Base-by-base conservation (phyloP, 2,329 filamentous ascomycete genomes). In the Huntiella omanensis region DNA sequence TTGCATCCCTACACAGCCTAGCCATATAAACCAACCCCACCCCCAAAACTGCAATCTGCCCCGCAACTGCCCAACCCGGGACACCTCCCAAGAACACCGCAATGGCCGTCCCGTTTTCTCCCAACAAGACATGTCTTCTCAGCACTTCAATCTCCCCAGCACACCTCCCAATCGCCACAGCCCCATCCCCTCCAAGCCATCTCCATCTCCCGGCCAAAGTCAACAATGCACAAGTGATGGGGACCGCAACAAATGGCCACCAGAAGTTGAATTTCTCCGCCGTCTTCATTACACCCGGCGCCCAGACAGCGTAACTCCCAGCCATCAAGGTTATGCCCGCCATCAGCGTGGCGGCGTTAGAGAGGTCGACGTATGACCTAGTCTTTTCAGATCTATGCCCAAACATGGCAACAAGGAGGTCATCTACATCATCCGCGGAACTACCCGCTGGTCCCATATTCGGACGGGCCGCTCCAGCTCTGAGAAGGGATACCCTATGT, bases 71-170 rank as follows among this genome's bases (percentile, higher is more conserved):
- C 13, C 33, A 15, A 41, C 40, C 6, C 5, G 13, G 8, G 22
- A 16, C 7, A 45, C 38, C 7, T 19, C 35, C 19, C 13, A 48
- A 35, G 38, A 43, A 44, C 28, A 40, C 43, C 34, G 43, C n/a
- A 35, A 48, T 15, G 5, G 39, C 46, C 13, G 22, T 48, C 16
- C 46, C 46, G 17, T 48, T 44, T 13, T 43, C 40, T 10, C 71
- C 72, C 6, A 79, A 65, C 66, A 71, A 75, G 45, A 77, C 63
- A 55, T 80, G 76, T 54, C 69, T 69, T 52, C 77, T 72, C 34
- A 80, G 59, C 4, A 75, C 62, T 51, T 72, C 76, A 1, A 71
- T 68, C 57, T 79, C 75, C 1, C 77, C 64, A 0, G 72, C 72
- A 49, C 67, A 68, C 4, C 62, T 61, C 1, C 76, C 75, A 2